phyloP scores from a whole-genome alignment of 2,329 filamentous ascomycete genomes.

The Epichloe brachyelytri region DNA sequence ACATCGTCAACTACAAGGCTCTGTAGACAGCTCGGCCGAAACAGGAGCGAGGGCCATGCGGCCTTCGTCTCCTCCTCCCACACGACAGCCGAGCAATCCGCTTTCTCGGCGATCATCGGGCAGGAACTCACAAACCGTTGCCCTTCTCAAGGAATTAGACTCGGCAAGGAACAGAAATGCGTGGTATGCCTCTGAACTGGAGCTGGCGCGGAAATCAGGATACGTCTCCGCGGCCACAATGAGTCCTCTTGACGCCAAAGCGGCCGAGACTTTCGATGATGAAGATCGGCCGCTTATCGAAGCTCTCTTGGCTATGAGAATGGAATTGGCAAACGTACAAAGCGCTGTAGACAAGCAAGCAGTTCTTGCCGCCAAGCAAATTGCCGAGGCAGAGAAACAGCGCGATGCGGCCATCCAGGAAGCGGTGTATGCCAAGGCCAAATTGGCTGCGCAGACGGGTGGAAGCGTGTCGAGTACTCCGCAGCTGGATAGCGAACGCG shows the following conservation, averaged over 20 bases:
- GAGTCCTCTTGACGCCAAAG: conserved; percentile 64
- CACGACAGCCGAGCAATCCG: conserved; percentile 43
- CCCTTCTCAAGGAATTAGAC: conserved; percentile 77
- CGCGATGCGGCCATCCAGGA: conserved; percentile 89
- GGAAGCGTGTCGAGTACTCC: conserved; percentile 50
- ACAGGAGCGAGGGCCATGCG: conserved; percentile 33
- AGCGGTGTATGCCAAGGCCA: conserved; percentile 89
- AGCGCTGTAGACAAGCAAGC: conserved; percentile 81
- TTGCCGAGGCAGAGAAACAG: conserved; percentile 90
- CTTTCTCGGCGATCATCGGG: conserved; percentile 47
- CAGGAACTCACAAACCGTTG: conserved; percentile 54
- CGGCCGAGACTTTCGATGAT: conserved; percentile 71
- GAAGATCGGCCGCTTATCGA: conserved; percentile 88
- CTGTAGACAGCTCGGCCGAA: conserved; percentile 57
- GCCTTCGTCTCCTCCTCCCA: conserved; percentile 44
- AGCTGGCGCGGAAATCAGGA: conserved; percentile 79
- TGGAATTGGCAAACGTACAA: conserved; percentile 82
- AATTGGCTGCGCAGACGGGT: conserved; percentile 63
- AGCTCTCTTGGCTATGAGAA: conserved; percentile 80
- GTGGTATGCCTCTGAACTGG: conserved; percentile 93
- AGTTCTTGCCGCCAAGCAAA: conserved; percentile 69
- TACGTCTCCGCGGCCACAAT: conserved; percentile 62
- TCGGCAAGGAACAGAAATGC: conserved; percentile 74
- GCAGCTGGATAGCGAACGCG: conserved; percentile 44
- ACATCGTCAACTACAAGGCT: conserved; percentile 42